Base-by-base conservation (phyloP, 176 grass and related monocot species). In the Phoenix roebelenii region DNA sequence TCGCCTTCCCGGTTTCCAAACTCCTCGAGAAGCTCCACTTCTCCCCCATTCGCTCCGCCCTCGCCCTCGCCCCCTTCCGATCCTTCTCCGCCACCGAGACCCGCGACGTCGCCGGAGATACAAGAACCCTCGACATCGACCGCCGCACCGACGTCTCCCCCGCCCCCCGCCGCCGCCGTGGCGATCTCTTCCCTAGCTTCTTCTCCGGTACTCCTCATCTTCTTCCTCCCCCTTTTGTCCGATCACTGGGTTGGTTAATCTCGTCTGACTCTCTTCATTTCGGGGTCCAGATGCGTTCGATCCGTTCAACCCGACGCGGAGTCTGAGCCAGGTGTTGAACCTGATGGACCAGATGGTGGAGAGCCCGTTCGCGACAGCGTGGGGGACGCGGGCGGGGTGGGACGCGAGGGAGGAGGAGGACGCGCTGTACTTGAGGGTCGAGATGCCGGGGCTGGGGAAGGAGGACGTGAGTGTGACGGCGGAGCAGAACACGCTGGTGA, bases 401-500 rank as follows among this genome's bases (percentile, higher is more conserved):
- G 58, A 81, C 61, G 72, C 39, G 0, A 51, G 77, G 51, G 77
- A 80, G 77, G 77, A 80, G 18, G 70, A 74, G 7, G 68, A 74
- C 10, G 68, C 70, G 39, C 57, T 80, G 25, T 51, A 57, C 52
- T 54, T 80, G 55, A 74, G 54, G 55, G 49, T 80, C 25, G 70
- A 80, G 16, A 80, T 80, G 70, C 70, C 77, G 28, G 77, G 77
- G 9, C 69, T 80, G 6, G 24, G 77, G 49, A 74, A 67, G 55
- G 77, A 80, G 2, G 70, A 80, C 62, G 70, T 80, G 70, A 66
- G 49, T 7, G 60, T 80, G 49, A 67, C n/a, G 24, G 23, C 74
- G 16, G 63, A 66, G 22, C 22, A 66, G 49, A 54, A 66, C 49
- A 54, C 63, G 22, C 24, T 66, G 14, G 63, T 29, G 50, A 66